Evolutionary conservation across 2,329 filamentous ascomycete genomes (phyloP), one percentile per base, ranked within the genome.

Genomic region (Trichoderma breve): DNA sequence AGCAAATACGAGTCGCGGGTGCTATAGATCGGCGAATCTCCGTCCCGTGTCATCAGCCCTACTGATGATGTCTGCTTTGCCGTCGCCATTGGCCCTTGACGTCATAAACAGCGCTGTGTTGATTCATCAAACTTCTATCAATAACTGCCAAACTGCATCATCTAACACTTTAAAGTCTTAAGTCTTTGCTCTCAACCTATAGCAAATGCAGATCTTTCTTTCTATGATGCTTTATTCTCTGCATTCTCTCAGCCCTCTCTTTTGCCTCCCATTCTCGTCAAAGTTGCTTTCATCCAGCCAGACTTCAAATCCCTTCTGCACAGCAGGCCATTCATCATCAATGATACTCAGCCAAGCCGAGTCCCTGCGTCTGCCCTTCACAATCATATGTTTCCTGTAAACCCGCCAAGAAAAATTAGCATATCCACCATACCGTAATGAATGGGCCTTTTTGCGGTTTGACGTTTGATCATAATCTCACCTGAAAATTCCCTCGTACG

Each of bases 291-390:
- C 78, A 21, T 80, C 79, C 62, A 92, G 74, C 90, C 90, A 92
- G 21, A 64, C 74, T 75, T 88, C 84, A 61, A 91, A 80, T 0
- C 79, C 86, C 1, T 75, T 73, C 74, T 83, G 86, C 1, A 84
- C 77, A 0, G 71, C 65, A 2, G 82, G 81, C 90, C 90, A 92
- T 72, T 92, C 90, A 0, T 84, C 84, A 64, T 88, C 85, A 1
- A 87, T 76, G 8, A 91, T 86, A 26, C 87, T 86, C 70, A 85
- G 88, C 88, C 88, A 92, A 4, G 86, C 83, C 0, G 89, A 89
- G 76, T 92, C 89, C 57, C 90, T 80, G 67, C 81, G 84, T 26
- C 84, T 80, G 0, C 88, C 89, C 74, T 87, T 89, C 8, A 86
- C 75, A 34, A 91, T 82, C 84, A 90, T 84, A 76, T 92, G 89